phyloP scores from a whole-genome alignment of 1,284 basidiomycete genomes.

The Athelia psychrophila region DNA sequence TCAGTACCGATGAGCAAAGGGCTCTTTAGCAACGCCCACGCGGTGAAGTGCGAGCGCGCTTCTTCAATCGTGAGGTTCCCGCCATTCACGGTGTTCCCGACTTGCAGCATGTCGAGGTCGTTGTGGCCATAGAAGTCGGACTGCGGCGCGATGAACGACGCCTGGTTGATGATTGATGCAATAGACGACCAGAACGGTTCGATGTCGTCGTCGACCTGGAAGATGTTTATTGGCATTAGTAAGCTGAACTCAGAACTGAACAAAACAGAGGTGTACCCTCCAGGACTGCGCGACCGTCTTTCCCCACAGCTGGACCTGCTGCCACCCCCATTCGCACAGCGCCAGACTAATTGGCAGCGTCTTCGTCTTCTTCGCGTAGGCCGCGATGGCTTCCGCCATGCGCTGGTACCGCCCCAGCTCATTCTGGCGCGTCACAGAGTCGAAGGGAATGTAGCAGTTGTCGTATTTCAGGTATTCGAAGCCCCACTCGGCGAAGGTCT shows the following conservation, averaged over 20 bases:
- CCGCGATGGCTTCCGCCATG: slow-evolving; percentile 44
- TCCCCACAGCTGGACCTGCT: slow-evolving; percentile 32
- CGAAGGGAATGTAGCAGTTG: slow-evolving; percentile 51
- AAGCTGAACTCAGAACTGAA: too few relatives aligned
- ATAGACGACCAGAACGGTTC: slow-evolving; percentile 10
- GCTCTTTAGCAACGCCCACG: slow-evolving; percentile 64
- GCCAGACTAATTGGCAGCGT: slow-evolving; percentile 45
- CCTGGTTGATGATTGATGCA: slow-evolving; percentile 24
- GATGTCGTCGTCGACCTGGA: slow-evolving; percentile 33
- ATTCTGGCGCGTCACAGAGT: slow-evolving; percentile 40
- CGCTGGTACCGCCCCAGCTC: slow-evolving; percentile 46
- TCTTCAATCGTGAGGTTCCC: slow-evolving; percentile 53
- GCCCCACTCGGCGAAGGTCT: slow-evolving; percentile 48
- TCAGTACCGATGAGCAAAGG: slow-evolving; percentile 47
- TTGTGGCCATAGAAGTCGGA: slow-evolving; percentile 62
- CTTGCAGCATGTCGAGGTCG: slow-evolving; percentile 53
- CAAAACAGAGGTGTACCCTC: slow-evolving; percentile 34
- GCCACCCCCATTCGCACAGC: slow-evolving; percentile 50
- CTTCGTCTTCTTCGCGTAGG: slow-evolving; percentile 33
- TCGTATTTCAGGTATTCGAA: slow-evolving; percentile 53
- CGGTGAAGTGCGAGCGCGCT: slow-evolving; percentile 60
- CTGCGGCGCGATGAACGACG: slow-evolving; percentile 47
- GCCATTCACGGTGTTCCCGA: slow-evolving; percentile 41
- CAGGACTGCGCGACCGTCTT: slow-evolving; percentile 41
- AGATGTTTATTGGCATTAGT: too few relatives aligned